Base-by-base conservation (phyloP, 2,329 filamentous ascomycete genomes). In the Sporothrix inflata region DNA sequence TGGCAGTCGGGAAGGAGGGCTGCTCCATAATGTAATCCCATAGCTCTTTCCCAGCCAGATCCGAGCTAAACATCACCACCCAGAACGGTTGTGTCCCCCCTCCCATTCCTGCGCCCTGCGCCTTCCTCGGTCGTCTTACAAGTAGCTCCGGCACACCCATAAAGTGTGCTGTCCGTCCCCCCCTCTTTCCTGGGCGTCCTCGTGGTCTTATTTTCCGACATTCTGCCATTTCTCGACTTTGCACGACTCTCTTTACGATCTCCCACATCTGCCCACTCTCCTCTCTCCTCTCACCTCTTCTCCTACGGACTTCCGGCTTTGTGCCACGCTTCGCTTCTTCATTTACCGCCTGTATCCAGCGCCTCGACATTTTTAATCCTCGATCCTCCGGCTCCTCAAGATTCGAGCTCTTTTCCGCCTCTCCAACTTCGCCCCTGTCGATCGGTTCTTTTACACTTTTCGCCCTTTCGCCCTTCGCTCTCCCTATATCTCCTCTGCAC, bases 21-120 rank as follows among this genome's bases (percentile, higher is more conserved):
- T 47, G 14, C 21, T 70, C 38, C 51, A 27, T 27, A 70, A 38
- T 19, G 16, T 47, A 27, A 8, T 47, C 45, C 49, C 47, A 57
- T 57, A 60, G 70, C 49, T 61, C 71, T 68, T 68, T 57, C 71
- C 71, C 45, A 42, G 30, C 68, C 47, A 47, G 57, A 69, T 51
- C 69, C 47, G 47, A 47, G 69, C 69, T 71, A 47, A 21, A 40
- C 69, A 42, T 65, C 69, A 51, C 42, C 34, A 55, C 60, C 66
- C 60, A n/a, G 12, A 47, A 21, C 4, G 19, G 68, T 30, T 19
- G 16, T 34, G 12, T 16, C 47, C 55, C 45, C 65, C 27, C 38
- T 24, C 3, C 40, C n/a, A 4, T 68, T 51, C 42, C 47, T 49
- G 60, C 21, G 5, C 21, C 49, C 67, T 55, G 67, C 51, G 67